Base-by-base conservation (phyloP, 2,329 filamentous ascomycete genomes). In the Cladosporium sphaerospermum region DNA sequence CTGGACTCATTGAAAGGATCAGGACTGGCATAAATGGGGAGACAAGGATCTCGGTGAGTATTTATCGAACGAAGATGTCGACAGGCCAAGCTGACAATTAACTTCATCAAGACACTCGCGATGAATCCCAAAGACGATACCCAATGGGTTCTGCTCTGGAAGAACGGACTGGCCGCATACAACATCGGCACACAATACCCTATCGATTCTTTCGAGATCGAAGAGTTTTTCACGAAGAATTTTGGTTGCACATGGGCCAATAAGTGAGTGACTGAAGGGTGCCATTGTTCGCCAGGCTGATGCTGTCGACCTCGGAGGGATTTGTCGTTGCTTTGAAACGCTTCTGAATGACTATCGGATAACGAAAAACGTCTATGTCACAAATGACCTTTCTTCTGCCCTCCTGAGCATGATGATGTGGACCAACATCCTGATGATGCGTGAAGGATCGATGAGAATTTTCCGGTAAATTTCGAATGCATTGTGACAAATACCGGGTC, bases 71-170 rank as follows among this genome's bases (percentile, higher is more conserved):
- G 4, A 28, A 31, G 28, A 18, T 44, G 41, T 23, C 14, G 32
- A 23, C 36, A 7, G 23, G 23, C 23, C 23, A 28, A 28, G 23
- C 23, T 28, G 23, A 28, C 23, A 28, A 28, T 5, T 5, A 5
- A 28, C 14, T 28, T 14, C 7, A 3, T 23, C 16, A n/a, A 53
- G 50, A 46, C 45, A 7, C 28, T 53, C 10, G 43, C 51, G 3
- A 42, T 53, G 51, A 53, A 53, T 28, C 51, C 51, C 9, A 44
- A 53, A 42, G 51, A 53, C 28, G 51, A 34, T 9, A n/a, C 33
- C 8, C 51, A 53, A 10, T 53, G 33, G 28, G 31, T 47, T 9
- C 46, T 53, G 4, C 28, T 53, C 4, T 53, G 43, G 36, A 53
- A 53, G 18, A 53, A 53, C 8, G 51, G 51, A 4, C 28, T 53